Percentiles rank a stretch among this genome's conserved stretches.
phyloP scores from a whole-genome alignment of 306 rosid genomes.

The Prunus padus region DNA sequence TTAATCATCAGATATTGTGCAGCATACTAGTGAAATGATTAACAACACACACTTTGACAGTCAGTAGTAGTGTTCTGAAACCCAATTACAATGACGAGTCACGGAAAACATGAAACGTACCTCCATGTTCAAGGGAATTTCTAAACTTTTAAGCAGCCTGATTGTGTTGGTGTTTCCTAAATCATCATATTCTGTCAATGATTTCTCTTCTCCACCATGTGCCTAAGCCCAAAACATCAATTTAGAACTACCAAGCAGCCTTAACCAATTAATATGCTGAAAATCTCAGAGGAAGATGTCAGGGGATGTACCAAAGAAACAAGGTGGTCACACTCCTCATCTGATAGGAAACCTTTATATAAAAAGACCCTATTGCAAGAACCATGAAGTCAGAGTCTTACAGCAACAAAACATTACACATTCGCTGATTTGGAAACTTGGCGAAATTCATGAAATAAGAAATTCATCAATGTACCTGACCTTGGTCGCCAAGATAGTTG shows the following conservation, averaged over 20 bases:
- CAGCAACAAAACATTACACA: neutral
- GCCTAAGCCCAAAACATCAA: conserved; percentile 43
- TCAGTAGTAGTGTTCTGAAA: neutral
- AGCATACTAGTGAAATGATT: neutral
- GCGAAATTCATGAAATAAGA: neutral
- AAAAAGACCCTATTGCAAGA: conserved; percentile 63
- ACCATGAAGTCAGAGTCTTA: conserved; percentile 18
- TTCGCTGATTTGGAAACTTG: neutral
- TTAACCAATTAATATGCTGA: conserved; percentile 10
- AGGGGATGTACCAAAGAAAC: conserved; percentile 55
- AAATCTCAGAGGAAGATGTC: conserved; percentile 7
- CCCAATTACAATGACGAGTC: conserved; percentile 8
- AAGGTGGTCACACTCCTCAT: conserved; percentile 78
- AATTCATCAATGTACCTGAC: conserved; percentile 71
- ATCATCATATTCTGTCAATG: conserved; percentile 31
- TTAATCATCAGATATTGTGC: neutral
- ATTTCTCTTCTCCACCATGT: conserved; percentile 30
- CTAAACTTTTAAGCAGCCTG: conserved; percentile 22
- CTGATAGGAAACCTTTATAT: conserved; percentile 58
- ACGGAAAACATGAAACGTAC: conserved; percentile 37
- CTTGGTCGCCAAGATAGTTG: conserved; percentile 94
- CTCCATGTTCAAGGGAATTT: conserved; percentile 30
- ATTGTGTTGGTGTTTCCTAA: conserved; percentile 24
- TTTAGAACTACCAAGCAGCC: conserved; percentile 16
- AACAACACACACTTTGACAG: neutral